phyloP scores from a whole-genome alignment of 495 filamentous ascomycete species.

The Oleoguttula mirabilis region DNA sequence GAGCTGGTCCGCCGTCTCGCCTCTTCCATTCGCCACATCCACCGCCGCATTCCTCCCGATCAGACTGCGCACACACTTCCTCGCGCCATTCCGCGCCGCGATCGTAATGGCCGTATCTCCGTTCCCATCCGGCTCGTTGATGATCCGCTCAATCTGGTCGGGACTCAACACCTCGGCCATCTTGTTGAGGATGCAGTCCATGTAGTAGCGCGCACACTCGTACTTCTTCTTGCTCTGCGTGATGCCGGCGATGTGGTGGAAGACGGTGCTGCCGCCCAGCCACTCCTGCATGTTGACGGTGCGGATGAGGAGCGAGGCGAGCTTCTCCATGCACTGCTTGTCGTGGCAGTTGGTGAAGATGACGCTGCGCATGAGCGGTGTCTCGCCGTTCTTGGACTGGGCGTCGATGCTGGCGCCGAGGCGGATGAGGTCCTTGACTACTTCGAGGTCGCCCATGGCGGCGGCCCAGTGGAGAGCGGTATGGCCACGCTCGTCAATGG shows the following conservation, averaged over 20 bases:
- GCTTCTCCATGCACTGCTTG: slow-evolving; percentile 65
- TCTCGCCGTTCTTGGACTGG: slow-evolving; percentile 71
- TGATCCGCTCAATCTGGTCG: slow-evolving; percentile 53
- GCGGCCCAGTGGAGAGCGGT: slow-evolving; percentile 92
- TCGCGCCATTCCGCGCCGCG: slow-evolving; percentile 64
- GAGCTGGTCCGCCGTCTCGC: slow-evolving; percentile 65
- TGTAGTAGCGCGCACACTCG: slow-evolving; percentile 78
- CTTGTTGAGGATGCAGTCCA: slow-evolving; percentile 79
- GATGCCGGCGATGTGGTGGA: slow-evolving; percentile 83
- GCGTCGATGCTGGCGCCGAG: slow-evolving; percentile 58
- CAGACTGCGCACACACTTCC: slow-evolving; percentile 60
- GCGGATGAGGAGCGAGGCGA: slow-evolving; percentile 66
- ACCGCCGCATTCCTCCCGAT: slow-evolving; percentile 60
- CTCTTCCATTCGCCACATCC: slow-evolving; percentile 66
- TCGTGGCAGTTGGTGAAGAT: slow-evolving; percentile 94
- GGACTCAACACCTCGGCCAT: slow-evolving; percentile 54
- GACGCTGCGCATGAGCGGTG: slow-evolving; percentile 86
- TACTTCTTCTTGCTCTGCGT: slow-evolving; percentile 68
- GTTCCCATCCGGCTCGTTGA: slow-evolving; percentile 65
- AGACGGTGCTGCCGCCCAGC: slow-evolving; percentile 60
- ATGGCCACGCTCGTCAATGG: slow-evolving; percentile 79
- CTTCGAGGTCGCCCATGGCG: slow-evolving; percentile 92
- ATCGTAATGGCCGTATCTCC: slow-evolving; percentile 86
- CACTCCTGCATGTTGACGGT: slow-evolving; percentile 66
- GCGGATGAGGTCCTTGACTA: slow-evolving; percentile 70